Evolutionary conservation across 768 basidiomycete species (phyloP), one percentile per base, ranked within the genome.

Genomic region (Tricholoma bakamatsutake): DNA sequence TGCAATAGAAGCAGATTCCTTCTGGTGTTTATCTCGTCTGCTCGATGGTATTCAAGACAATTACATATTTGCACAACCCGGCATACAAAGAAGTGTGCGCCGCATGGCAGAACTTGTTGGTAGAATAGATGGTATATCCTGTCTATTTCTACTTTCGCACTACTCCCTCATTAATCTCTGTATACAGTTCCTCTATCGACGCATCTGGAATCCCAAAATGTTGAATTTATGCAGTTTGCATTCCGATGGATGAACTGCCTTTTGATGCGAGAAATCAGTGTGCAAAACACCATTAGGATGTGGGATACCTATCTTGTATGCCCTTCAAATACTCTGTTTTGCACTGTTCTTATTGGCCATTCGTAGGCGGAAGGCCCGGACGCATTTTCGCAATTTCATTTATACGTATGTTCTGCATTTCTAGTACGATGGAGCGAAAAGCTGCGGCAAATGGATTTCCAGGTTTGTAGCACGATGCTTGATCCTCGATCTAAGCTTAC

Each of bases 241-340:
- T 99, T 99, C 73, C 82, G 97, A 51, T 99, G 97, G 97, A 98
- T 99, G 94, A 98, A 99, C 66, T 98, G 97, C 67, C 73, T 99
- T 50, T 78, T 98, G 57, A 98, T 99, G 96, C 81, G 97, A 55
- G 97, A 98, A 75, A 90, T 99, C 61, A 96, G 89, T 62, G 93
- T 99, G 49, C 84, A 87, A 64, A 96, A 98, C 69, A 98, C 96
- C 15, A 91, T 98, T 50, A 82, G 97, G 54, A 98, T 98, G 96
- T 99, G 97, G 97, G 97, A 99, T 69, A 98, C 97, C 11, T 99
- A 99, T 71, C 73, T 99, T 65, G 97, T 98, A 57, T 55, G 91
- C 71, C 4, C 4, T 55, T 28, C 27, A 48, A 33, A 40, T 12
- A 2, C 35, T 37, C n/a, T n/a, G 46, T 17, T 31, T 45, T 12